Evolutionary conservation across 768 basidiomycete species (phyloP), one percentile per base, ranked within the genome.

Genomic region (Cyclocybe aegerita): DNA sequence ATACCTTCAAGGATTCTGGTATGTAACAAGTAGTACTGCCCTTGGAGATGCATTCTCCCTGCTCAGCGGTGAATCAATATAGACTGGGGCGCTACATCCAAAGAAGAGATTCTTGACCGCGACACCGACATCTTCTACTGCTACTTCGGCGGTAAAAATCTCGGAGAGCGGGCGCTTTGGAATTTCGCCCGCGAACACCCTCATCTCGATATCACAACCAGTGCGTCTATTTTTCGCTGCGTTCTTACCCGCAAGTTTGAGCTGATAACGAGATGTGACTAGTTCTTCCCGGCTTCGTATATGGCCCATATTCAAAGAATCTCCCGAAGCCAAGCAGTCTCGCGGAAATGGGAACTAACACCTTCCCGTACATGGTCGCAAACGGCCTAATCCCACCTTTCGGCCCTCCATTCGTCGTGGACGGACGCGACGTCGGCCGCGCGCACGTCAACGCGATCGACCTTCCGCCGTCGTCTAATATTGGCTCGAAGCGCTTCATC

Each of bases 91-190:
- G 43, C 53, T 1, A 57, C 58, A 7, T 65, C 69, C 7, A 42
- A 50, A 15, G 68, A 70, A 37, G 64, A 71, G 38, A 63, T 64
- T 0, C 44, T 55, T 15, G 53, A 43, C 4, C 54, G 61, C 6
- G 53, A 55, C 4, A 53, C 59, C 0, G 23, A 46, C 35, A 59
- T 61, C 0, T 55, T 58, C 16, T 69, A 65, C 41, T 58, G 65
- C 42, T 78, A 78, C 60, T 60, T 65, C n/a, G 67, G 67, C 11
- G 63, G 70, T 15, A 78, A 78, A 47, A 60, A 62, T 10, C 50
- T 75, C 4, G 67, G 72, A 4, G 75, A 77, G 55, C 55, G 57
- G 29, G 70, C 71, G 2, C 64, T 68, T 7, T 75, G 74, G 74
- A 59, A 71, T 10, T 73, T 73, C 43, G 73, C 66, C 3, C 57